Evolutionary conservation across 768 basidiomycete genomes (phyloP), one percentile per base, ranked within the genome.

Genomic region (Coprinopsis sp.): DNA sequence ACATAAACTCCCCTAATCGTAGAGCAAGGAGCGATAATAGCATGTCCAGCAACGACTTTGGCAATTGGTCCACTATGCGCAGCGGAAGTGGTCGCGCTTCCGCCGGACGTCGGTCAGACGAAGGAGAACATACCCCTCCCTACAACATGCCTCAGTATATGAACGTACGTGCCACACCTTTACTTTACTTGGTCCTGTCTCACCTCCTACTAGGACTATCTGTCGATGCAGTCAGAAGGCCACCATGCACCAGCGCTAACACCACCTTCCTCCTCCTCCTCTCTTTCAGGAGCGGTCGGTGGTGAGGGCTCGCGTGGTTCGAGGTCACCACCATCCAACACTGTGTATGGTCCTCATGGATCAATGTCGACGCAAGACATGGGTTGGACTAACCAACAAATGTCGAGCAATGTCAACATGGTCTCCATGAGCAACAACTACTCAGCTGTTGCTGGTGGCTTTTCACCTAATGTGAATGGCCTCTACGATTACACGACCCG

Each of bases 221-320:
- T 63, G 49, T 52, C 44, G 22, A 54, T 61, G 36, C 43, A 64
- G 45, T 50, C 56, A 31, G 59, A 58, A 40, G 48, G 27, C 6
- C 27, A 6, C 4, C 6, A 12, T 4, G 11, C 56, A 47, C 54
- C 57, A 37, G 56, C 55, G 25, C 50, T 58, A 49, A 62, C 64
- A 43, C 61, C 70, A 25, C 61, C 67, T 37, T 62, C 68, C 16
- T 73, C 78, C 0, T 65, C 59, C 58, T 73, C 73, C 39, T 76
- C 71, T 44, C 66, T 87, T 47, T 77, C 76, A 22, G 81, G 81
- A 47, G 82, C 84, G 21, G 77, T 87, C 63, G 81, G 79, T 40
- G 79, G 82, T 31, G 53, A 65, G 11, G 49, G 70, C 22, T 64
- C 69, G 61, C 58, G 47, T 38, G 29, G 30, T 31, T 46, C 65